Percentiles rank a stretch among this genome's conserved stretches.
These are phyloP conservation scores for Podospora pseudoanserina DNA, from an alignment of 495 filamentous ascomycete species.

Conservation along the genomic window DNA sequence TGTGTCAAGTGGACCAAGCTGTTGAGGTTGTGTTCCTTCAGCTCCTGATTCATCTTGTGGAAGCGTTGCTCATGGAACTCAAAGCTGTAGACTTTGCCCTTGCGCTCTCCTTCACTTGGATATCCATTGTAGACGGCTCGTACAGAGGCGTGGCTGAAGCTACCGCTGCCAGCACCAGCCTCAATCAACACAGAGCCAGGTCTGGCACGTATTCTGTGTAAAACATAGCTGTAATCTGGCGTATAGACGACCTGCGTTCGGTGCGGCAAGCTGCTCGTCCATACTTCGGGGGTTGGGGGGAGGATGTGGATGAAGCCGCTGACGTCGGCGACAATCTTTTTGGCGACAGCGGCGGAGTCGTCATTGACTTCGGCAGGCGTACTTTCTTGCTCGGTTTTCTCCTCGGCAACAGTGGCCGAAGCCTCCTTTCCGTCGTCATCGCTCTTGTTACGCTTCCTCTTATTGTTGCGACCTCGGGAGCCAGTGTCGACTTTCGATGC, in stretches of 20 bases:
- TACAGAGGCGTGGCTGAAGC: slow-evolving; percentile 87
- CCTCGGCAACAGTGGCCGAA: slow-evolving; percentile 26
- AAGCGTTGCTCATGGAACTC: slow-evolving; percentile 84
- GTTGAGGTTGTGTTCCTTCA: slow-evolving; percentile 68
- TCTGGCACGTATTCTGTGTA: slow-evolving; percentile 77
- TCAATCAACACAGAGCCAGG: slow-evolving; percentile 83
- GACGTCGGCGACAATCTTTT: slow-evolving; percentile 54
- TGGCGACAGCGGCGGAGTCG: slow-evolving; percentile 26
- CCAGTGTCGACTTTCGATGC: slow-evolving; percentile 90
- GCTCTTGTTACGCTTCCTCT: slow-evolving; percentile 55
- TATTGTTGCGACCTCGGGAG: slow-evolving; percentile 58
- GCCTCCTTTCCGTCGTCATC: slow-evolving; percentile 38
- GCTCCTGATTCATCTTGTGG: slow-evolving; percentile 66
- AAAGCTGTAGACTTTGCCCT: slow-evolving; percentile 85
- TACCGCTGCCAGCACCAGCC: slow-evolving; percentile 90
- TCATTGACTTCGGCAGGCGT: slow-evolving; percentile 18
- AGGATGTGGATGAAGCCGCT: slow-evolving; percentile 89
- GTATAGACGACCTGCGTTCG: slow-evolving; percentile 97
- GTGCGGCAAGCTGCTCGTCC: slow-evolving; percentile 87
- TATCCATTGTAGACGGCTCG: slow-evolving; percentile 86
- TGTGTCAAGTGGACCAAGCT: slow-evolving; percentile 76
- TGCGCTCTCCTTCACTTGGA: slow-evolving; percentile 41
- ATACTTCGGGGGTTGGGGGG: slow-evolving; percentile 86
- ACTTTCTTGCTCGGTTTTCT: slow-evolving; percentile 26
- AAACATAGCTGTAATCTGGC: slow-evolving; percentile 92